Conservation (phyloP, 805 yeast species). For the Tetrapisispora fleetii region DNA sequence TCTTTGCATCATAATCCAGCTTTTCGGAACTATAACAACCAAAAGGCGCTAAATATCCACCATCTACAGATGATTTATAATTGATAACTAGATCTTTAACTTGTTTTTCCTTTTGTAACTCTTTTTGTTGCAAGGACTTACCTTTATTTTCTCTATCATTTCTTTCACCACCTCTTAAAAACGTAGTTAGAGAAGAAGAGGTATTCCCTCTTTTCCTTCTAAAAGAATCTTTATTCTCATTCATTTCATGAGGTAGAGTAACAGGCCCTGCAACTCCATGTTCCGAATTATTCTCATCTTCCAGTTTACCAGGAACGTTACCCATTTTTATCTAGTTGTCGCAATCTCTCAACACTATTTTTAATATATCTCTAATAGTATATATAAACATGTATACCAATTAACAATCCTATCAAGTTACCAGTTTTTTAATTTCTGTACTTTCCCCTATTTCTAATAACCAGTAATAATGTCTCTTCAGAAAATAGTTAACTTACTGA, state of each 20-base stretch:
- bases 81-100: conserved; percentile 48
- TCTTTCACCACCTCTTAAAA: conserved; percentile 7
- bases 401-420: too few relatives aligned
- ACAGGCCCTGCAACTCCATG: conserved; percentile 6
- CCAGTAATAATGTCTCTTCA: too few relatives aligned
- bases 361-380: background rate
- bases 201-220: conserved; percentile 12
- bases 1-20: conserved; percentile 59
- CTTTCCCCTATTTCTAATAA: background rate
- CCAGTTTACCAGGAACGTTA: conserved; percentile 39
- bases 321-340: conserved; percentile 30
- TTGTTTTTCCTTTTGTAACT: conserved; percentile 42
- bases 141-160: conserved; percentile 10
- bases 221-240: background rate
- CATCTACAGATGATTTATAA: conserved; percentile 71
- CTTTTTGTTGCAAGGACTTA: conserved; percentile 46
- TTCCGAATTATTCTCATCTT: conserved; percentile 14
- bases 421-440: background rate
- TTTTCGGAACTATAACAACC: conserved; percentile 73
- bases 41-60: conserved; percentile 86
- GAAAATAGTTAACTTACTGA: too few relatives aligned
- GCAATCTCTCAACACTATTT: too few relatives aligned
- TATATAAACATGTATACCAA: background rate
- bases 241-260: conserved; percentile 1
- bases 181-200: conserved; percentile 19